Evolutionary conservation across 345 rosid genomes (phyloP).

Genomic region (Rhodomyrtus tomentosa): DNA sequence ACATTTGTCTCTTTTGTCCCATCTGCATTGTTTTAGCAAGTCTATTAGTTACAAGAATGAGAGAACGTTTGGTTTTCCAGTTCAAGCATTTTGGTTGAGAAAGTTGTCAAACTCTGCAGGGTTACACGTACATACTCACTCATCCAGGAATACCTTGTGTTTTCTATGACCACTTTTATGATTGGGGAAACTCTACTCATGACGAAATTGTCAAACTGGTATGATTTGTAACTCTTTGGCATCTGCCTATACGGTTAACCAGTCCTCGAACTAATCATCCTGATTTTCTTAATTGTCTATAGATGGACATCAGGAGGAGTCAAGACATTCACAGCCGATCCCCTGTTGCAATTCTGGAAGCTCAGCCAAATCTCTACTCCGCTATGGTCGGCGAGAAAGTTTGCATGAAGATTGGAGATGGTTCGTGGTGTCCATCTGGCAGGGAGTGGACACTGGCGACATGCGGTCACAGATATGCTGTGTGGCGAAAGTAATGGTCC

Average conservation of each 20-base stretch:
- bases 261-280: background rate
- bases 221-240: background rate
- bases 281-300: background rate
- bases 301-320: conserved; percentile 56
- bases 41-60: background rate
- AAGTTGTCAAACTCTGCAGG: conserved; percentile 27
- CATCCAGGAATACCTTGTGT: conserved; percentile 90
- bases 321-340: conserved; percentile 65
- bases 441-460: conserved; percentile 71
- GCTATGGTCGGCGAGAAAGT: conserved; percentile 70
- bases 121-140: conserved; percentile 79
- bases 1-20: background rate
- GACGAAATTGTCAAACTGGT: conserved; percentile 78
- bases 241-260: background rate
- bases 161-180: conserved; percentile 77
- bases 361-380: conserved; percentile 57
- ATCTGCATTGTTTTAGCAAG: background rate
- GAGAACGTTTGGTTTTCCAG: background rate
- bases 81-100: background rate
- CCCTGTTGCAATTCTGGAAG: conserved; percentile 42
- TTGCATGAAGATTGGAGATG: conserved; percentile 82
- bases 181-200: conserved; percentile 58
- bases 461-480: conserved; percentile 63
- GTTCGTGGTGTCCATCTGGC: conserved; percentile 84
- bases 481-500: conserved; percentile 55